These are phyloP conservation scores for Avena atlantica DNA, from an alignment of 176 grass and related monocot genomes.

Conservation along the genomic window DNA sequence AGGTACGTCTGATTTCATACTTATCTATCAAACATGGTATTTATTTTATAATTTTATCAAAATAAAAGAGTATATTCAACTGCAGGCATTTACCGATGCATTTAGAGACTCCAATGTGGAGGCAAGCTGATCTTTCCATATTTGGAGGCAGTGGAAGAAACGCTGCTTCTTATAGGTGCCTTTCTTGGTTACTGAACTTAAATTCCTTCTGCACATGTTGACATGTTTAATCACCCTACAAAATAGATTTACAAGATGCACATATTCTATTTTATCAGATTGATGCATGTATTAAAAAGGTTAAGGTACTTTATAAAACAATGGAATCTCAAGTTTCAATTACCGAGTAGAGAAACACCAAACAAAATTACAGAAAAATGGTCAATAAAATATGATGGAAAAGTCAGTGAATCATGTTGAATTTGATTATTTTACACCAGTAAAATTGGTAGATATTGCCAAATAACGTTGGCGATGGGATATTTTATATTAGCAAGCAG, in stretches of 20 bases:
- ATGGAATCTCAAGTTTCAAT: too few species aligned
- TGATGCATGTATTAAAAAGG: too few species aligned
- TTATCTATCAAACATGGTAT: constrained; percentile 9
- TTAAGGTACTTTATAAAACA: too few species aligned
- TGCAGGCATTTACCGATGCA: constrained; percentile 78
- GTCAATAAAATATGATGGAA: too few species aligned
- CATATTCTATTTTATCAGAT: neutral
- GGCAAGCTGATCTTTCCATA: constrained; percentile 66
- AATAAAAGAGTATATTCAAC: constrained; percentile 39
- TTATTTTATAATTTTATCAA: constrained; percentile 33
- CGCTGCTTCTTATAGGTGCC: constrained; percentile 63
- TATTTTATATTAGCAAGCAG: too few species aligned
- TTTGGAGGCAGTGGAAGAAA: constrained; percentile 57
- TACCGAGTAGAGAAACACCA: too few species aligned
- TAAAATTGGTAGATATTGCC: too few species aligned
- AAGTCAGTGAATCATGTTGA: too few species aligned
- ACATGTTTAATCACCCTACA: constrained; percentile 1
- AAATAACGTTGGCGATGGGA: too few species aligned
- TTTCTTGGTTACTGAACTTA: constrained; percentile 31
- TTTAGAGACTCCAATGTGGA: constrained; percentile 77
- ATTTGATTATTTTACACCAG: too few species aligned
- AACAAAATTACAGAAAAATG: too few species aligned
- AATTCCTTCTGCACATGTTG: constrained; percentile 15
- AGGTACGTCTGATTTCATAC: too few species aligned
- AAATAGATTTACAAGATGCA: neutral